These are phyloP conservation scores for Pulveroboletus sp. DNA, from an alignment of 768 basidiomycete genomes.

Conservation along the genomic window DNA sequence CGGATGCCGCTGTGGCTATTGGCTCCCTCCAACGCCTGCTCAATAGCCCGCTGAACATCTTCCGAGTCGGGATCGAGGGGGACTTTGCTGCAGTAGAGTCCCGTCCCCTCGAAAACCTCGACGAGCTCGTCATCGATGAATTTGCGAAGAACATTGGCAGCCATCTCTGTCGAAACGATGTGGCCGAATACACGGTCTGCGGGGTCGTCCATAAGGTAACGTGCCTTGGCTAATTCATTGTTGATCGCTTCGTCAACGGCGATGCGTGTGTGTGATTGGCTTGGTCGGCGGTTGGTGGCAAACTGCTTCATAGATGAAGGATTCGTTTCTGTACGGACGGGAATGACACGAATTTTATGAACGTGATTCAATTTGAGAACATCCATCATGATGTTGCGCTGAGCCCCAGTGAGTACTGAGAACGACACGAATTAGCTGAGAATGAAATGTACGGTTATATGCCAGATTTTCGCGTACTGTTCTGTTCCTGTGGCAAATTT, in stretches of 20 bases:
- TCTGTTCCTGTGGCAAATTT: background rate
- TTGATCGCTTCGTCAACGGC: background rate
- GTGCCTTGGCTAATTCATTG: constrained; percentile 7
- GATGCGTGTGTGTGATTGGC: constrained; percentile 1
- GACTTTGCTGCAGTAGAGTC: background rate
- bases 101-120: background rate
- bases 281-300: constrained; percentile 1
- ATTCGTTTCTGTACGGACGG: background rate
- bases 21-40: background rate
- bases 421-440: background rate
- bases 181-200: constrained; percentile 14
- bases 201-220: constrained; percentile 9
- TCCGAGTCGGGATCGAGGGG: background rate
- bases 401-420: background rate
- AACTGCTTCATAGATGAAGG: background rate
- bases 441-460: background rate
- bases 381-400: background rate
- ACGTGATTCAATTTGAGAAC: background rate
- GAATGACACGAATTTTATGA: background rate
- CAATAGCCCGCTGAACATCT: background rate
- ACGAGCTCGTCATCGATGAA: constrained; percentile 1
- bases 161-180: constrained; percentile 1
- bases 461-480: background rate
- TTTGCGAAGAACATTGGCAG: background rate
- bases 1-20: background rate